Evolutionary conservation across 1,284 basidiomycete species (phyloP).

Genomic region (Fistulinella staudtii): DNA sequence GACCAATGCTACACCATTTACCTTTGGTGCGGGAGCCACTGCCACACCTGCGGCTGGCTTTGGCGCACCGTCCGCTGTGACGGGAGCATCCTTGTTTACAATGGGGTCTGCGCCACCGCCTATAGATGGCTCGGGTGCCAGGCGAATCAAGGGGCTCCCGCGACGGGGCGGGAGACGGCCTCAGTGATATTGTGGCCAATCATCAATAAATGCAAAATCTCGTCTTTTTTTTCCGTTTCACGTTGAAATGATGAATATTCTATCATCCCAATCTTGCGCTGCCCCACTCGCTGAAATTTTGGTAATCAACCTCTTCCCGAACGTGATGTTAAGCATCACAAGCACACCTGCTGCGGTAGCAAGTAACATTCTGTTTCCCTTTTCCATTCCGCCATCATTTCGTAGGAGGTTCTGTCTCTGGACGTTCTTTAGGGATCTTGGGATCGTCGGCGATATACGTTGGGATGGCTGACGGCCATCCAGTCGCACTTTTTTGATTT

Average conservation of each 20-base stretch:
- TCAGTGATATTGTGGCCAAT: conserved; percentile 13
- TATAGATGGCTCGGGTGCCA: conserved; percentile 32
- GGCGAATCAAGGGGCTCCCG: conserved; percentile 55
- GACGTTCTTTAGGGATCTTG: conserved; percentile 14
- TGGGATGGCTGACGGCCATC: conserved; percentile 33
- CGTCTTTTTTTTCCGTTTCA: conserved; percentile 7
- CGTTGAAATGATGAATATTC: conserved; percentile 14
- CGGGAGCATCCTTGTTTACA: conserved; percentile 46
- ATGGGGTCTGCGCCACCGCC: conserved; percentile 49
- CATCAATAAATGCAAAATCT: conserved; percentile 10
- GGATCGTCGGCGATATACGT: conserved; percentile 15
- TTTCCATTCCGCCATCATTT: conserved; percentile 3
- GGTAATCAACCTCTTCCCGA: background rate
- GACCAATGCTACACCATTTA: conserved; percentile 39
- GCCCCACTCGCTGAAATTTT: conserved; percentile 6
- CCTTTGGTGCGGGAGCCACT: conserved; percentile 26
- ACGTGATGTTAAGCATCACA: conserved; percentile 25
- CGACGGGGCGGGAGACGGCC: conserved; percentile 33
- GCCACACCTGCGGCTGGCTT: conserved; percentile 41
- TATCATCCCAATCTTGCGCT: conserved; percentile 12
- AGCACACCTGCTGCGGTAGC: conserved; percentile 5
- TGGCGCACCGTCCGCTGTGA: conserved; percentile 33
- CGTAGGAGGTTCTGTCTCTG: conserved; percentile 8
- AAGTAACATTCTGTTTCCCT: background rate
- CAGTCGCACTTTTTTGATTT: conserved; percentile 12